phyloP scores from a whole-genome alignment of 2,329 filamentous ascomycete species.

The Chrysosporium queenslandicum region DNA sequence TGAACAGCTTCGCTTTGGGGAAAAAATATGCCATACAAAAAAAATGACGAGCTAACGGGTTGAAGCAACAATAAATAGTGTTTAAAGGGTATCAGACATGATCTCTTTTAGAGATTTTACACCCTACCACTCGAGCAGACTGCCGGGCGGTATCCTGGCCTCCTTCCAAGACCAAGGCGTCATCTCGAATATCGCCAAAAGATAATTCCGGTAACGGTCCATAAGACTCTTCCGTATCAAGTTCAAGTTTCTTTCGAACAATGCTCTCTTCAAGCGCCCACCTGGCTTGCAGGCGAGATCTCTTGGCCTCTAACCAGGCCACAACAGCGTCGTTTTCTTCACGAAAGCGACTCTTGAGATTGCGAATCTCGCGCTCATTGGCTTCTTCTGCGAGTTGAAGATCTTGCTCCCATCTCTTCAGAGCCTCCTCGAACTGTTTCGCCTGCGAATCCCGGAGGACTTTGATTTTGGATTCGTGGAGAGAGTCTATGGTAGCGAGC shows the following conservation, averaged over 20 bases:
- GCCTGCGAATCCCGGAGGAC: constrained; percentile 40
- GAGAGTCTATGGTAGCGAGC: constrained; percentile 35
- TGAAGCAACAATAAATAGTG: no score
- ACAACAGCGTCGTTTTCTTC: constrained; percentile 26
- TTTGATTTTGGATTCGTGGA: constrained; percentile 39
- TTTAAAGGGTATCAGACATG: no score
- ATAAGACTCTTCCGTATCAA: constrained; percentile 28
- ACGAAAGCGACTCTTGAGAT: constrained; percentile 30
- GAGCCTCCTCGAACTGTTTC: constrained; percentile 31
- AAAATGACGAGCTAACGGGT: no score
- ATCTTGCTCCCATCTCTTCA: constrained; percentile 33
- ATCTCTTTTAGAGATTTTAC: background rate
- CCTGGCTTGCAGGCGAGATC: constrained; percentile 27
- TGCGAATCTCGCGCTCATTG: constrained; percentile 26
- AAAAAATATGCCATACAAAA: no score
- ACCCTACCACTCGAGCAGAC: background rate
- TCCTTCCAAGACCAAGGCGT: background rate
- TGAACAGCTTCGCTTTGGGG: no score
- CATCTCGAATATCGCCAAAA: constrained; percentile 20
- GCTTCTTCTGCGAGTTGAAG: constrained; percentile 28
- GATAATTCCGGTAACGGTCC: constrained; percentile 32
- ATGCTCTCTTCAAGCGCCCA: constrained; percentile 39
- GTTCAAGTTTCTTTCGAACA: constrained; percentile 31
- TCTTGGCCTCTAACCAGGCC: constrained; percentile 28
- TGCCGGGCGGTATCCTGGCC: background rate